Conservation (phyloP, 2,329 filamentous ascomycete genomes). For the Acrodontium crateriforme region DNA sequence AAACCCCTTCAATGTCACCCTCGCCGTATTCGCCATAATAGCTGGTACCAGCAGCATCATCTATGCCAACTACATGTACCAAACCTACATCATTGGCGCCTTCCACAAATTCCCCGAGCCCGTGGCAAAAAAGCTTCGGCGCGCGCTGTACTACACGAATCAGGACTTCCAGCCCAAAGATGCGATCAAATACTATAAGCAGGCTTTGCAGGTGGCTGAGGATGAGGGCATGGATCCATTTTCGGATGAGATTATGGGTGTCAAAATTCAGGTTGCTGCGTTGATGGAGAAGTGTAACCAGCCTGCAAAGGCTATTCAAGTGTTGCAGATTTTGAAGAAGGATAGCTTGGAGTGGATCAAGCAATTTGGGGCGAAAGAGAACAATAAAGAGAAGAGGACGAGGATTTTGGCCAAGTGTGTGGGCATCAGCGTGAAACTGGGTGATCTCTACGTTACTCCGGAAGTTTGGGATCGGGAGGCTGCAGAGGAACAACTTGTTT, state of each 20-base stretch:
- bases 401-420: conserved; percentile 61
- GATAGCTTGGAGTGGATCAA: conserved; percentile 48
- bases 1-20: conserved; percentile 27
- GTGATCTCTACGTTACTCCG: conserved; percentile 64
- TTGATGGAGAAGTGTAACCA: conserved; percentile 68
- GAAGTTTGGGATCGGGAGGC: conserved; percentile 60
- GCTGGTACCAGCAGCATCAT: conserved; percentile 25
- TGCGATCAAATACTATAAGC: conserved; percentile 71
- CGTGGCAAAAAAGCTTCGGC: conserved; percentile 64
- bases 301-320: conserved; percentile 55
- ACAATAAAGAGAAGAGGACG: conserved; percentile 40
- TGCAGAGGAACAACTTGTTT: conserved; percentile 62
- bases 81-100: conserved; percentile 31
- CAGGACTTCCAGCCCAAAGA: conserved; percentile 58
- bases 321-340: conserved; percentile 60
- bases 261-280: conserved; percentile 67
- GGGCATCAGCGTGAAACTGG: conserved; percentile 68
- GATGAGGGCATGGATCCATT: conserved; percentile 72
- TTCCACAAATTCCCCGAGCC: conserved; percentile 51
- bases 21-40: conserved; percentile 21
- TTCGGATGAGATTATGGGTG: conserved; percentile 78
- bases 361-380: conserved; percentile 28
- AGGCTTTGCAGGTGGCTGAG: conserved; percentile 60
- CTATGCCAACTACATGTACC: conserved; percentile 35
- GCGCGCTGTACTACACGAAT: conserved; percentile 77